These are phyloP conservation scores for Suillus fuscotomentosus DNA, from an alignment of 768 basidiomycete genomes.

Conservation along the genomic window DNA sequence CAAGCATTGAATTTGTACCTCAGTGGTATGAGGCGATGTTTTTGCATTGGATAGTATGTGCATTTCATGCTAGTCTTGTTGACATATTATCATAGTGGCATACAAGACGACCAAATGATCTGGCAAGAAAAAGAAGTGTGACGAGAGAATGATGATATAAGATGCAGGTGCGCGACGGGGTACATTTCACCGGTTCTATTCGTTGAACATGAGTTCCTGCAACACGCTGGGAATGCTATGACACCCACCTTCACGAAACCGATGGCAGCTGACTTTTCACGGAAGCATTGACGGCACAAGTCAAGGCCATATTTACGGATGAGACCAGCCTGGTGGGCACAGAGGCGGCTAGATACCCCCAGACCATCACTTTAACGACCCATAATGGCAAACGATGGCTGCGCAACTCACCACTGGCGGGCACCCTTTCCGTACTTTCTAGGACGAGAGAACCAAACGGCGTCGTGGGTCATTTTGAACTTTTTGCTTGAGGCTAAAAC, in stretches of 20 bases:
- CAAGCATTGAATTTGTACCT: neutral
- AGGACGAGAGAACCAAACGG: constrained; percentile 96
- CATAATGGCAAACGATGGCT: neutral
- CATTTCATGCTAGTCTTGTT: constrained; percentile 12
- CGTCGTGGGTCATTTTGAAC: constrained; percentile 91
- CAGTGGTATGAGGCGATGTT: neutral
- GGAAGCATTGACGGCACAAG: constrained; percentile 98
- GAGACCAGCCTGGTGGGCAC: constrained; percentile 96
- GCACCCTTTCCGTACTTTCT: constrained; percentile 94
- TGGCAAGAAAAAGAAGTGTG: constrained; percentile 1
- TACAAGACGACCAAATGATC: constrained; percentile 12
- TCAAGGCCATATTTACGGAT: constrained; percentile 97
- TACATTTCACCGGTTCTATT: constrained; percentile 45
- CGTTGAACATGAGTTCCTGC: constrained; percentile 2
- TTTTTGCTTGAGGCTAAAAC: constrained; percentile 9
- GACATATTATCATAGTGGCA: constrained; percentile 19
- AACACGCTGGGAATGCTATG: neutral
- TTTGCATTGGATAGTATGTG: neutral
- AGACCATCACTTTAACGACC: constrained; percentile 12
- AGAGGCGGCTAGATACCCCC: constrained; percentile 71
- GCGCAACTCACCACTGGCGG: constrained; percentile 78
- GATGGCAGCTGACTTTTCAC: constrained; percentile 90
- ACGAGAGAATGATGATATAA: constrained; percentile 6
- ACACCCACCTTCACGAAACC: constrained; percentile 87
- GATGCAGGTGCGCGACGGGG: constrained; percentile 7